phyloP scores from a whole-genome alignment of 176 grass and related monocot genomes.

The Carex kokanica region DNA sequence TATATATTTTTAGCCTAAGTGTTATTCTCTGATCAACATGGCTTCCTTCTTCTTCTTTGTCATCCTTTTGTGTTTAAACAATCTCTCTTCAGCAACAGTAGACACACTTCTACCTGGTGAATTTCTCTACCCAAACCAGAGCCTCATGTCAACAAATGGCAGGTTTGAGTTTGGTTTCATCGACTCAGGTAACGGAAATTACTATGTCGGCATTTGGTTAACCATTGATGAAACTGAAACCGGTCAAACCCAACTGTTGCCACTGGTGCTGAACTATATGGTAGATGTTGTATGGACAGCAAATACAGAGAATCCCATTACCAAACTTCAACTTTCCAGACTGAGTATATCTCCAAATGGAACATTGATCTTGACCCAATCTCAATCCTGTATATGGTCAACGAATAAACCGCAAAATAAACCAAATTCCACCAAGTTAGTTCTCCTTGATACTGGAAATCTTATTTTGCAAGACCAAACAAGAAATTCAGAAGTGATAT shows the following conservation, averaged over 20 bases:
- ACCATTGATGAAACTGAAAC: neutral
- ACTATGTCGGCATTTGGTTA: constrained; percentile 13
- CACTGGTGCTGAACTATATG: neutral
- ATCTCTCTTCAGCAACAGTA: neutral
- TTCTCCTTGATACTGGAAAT: constrained; percentile 33
- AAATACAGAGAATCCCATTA: constrained; percentile 23
- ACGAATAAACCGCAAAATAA: neutral
- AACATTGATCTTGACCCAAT: constrained; percentile 23
- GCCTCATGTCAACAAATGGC: constrained; percentile 13
- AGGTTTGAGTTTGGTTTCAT: constrained; percentile 24
- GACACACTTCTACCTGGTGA: constrained; percentile 29
- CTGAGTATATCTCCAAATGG: constrained; percentile 19
- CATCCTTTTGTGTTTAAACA: neutral
- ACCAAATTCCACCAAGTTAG: neutral
- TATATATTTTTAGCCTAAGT: too few relatives aligned
- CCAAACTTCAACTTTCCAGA: neutral
- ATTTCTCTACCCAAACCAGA: constrained; percentile 12
- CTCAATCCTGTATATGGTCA: constrained; percentile 30
- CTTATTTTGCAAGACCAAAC: constrained; percentile 22
- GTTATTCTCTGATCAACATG: neutral
- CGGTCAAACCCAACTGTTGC: neutral
- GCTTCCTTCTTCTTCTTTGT: neutral
- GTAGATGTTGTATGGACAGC: constrained; percentile 9
- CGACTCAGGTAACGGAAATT: neutral
- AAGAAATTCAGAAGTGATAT: constrained; percentile 1